These are phyloP conservation scores for Ophiognomonia clavigignenti-juglandacearum DNA, from an alignment of 2,329 filamentous ascomycete species.

Conservation along the genomic window DNA sequence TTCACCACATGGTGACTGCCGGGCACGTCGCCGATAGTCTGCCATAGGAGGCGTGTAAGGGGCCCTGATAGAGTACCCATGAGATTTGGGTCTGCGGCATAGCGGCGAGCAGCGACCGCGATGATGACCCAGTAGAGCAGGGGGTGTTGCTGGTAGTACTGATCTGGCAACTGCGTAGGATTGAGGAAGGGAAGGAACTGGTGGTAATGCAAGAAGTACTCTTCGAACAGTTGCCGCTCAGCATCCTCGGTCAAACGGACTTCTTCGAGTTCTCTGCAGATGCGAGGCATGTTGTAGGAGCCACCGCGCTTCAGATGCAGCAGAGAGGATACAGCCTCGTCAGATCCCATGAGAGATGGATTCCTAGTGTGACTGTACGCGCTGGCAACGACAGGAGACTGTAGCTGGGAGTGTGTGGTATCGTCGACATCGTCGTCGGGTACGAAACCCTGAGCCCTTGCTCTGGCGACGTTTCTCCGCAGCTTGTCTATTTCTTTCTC, in stretches of 20 bases:
- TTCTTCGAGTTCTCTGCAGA: constrained; percentile 58
- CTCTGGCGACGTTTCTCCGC: constrained; percentile 56
- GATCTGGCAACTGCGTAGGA: constrained; percentile 60
- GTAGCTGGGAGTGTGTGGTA: constrained; percentile 44
- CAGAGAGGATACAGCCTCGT: constrained; percentile 63
- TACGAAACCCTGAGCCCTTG: constrained; percentile 54
- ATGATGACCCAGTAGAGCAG: constrained; percentile 84
- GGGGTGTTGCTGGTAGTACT: constrained; percentile 71
- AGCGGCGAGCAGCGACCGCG: constrained; percentile 69
- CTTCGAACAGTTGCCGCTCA: constrained; percentile 60
- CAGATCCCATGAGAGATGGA: constrained; percentile 61
- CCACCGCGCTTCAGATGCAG: constrained; percentile 63
- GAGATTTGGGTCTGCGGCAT: constrained; percentile 56
- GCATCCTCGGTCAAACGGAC: constrained; percentile 60
- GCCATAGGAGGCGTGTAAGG: constrained; percentile 69
- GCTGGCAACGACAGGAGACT: constrained; percentile 55
- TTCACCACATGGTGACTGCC: constrained; percentile 79
- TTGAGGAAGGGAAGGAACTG: constrained; percentile 74
- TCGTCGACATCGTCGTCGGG: constrained; percentile 50
- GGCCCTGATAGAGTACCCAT: constrained; percentile 64
- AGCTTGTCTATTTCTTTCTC: constrained; percentile 73
- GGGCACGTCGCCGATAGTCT: constrained; percentile 70
- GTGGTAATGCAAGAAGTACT: constrained; percentile 68
- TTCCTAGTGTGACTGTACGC: constrained; percentile 57
- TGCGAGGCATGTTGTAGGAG: constrained; percentile 54